Percentiles rank a stretch among this genome's conserved stretches.
These are phyloP conservation scores for Paratinospora sagittata DNA, from an alignment of 164 flowering plant genomes.

Conservation along the genomic window DNA sequence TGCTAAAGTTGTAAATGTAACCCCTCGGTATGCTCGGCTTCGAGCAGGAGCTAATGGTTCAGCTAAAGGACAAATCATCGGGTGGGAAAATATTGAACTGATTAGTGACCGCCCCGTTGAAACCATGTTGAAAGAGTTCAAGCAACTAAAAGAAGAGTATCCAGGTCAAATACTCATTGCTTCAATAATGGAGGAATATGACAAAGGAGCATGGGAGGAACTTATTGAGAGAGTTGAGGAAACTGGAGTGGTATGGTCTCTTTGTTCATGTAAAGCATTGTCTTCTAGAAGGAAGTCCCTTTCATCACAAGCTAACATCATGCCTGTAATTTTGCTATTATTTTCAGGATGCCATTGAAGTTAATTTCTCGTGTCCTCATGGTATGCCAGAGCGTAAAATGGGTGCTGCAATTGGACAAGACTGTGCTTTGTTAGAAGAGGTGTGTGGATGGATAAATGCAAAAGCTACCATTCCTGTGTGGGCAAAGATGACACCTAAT, in stretches of 20 bases:
- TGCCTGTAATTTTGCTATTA: not conserved
- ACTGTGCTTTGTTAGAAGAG: conserved; percentile 84
- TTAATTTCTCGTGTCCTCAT: conserved; percentile 98
- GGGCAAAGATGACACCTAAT: conserved; percentile 99
- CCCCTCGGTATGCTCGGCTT: conserved; percentile 90
- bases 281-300: not conserved
- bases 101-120: conserved; percentile 96
- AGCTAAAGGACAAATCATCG: conserved; percentile 78
- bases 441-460: conserved; percentile 96
- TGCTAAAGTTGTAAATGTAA: conserved; percentile 85
- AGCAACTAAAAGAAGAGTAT: conserved; percentile 79
- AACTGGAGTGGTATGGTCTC: conserved; percentile 75
- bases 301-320: conserved; percentile 3
- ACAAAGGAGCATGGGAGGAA: conserved; percentile 95
- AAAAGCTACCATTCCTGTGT: conserved; percentile 95
- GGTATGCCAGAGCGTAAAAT: conserved; percentile 99
- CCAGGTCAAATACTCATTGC: conserved; percentile 93
- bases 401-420: conserved; percentile 99
- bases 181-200: conserved; percentile 96
- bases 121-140: conserved; percentile 90
- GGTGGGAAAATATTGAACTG: conserved; percentile 98
- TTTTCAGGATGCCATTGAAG: conserved; percentile 82
- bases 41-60: conserved; percentile 85
- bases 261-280: not conserved
- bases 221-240: conserved; percentile 91